Conservation (phyloP, 1,139 yeast species). For the Diutina neorugosa region DNA sequence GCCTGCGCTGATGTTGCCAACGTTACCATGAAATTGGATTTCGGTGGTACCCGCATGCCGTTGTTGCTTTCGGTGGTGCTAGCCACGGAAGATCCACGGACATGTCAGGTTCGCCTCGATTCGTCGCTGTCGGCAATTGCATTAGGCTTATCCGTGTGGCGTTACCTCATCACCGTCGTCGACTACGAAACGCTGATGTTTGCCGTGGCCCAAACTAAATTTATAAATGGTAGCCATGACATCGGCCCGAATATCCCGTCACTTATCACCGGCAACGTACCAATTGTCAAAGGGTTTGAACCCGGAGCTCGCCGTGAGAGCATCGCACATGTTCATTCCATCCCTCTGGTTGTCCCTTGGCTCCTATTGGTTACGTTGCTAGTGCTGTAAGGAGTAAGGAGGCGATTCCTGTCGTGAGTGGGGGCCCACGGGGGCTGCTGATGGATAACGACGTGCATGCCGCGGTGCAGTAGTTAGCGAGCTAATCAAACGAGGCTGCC, state of each 20-base stretch:
- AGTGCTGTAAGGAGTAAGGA: not conserved
- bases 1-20: not conserved
- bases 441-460: not conserved
- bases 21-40: not conserved
- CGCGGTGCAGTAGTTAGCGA: not conserved
- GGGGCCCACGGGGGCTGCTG: not conserved
- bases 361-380: not conserved
- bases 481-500: not conserved
- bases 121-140: not conserved
- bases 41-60: not conserved
- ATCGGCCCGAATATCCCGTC: not conserved
- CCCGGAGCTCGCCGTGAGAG: not conserved
- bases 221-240: too few species aligned
- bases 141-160: not conserved
- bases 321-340: not conserved
- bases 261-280: not conserved
- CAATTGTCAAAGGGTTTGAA: not conserved
- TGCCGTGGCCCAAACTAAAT: not conserved
- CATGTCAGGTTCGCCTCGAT: not conserved
- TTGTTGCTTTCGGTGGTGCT: not conserved
- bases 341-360: not conserved
- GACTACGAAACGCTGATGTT: slow-evolving; percentile 1
- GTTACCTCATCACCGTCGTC: not conserved
- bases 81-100: not conserved
- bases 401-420: not conserved